Evolutionary conservation across 257 asterid genomes (phyloP), one percentile per base, ranked within the genome.

Genomic region (Solanum ossicruentum): DNA sequence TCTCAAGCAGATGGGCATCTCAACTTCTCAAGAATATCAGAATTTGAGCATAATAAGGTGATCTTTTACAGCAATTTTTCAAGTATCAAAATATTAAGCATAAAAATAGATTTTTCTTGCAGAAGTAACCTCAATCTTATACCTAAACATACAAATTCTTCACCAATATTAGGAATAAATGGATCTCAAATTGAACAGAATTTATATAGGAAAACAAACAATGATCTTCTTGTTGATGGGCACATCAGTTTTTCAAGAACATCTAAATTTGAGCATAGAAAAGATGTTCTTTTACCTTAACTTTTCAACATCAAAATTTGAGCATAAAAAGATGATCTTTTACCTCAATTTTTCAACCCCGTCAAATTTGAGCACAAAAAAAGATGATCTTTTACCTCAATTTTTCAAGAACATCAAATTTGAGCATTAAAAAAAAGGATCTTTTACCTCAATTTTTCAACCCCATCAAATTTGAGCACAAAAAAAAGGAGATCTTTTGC

Each of bases 241-340:
- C 84, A 90, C 93, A 91, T 80, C 88, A 75, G 85, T 69, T 41
- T 39, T 10, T 41, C 55, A 71, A 71, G 55, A 43, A 71, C 0
- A 71, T 73, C 41, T n/a, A 12, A 0, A 15, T 32, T 15, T 67
- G 15, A 67, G 55, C 32, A 71, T 2, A 41, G 43, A 71, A 61
- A 71, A 71, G 26, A 18, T n/a, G 41, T 26, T 63, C 71, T 63
- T 61, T 63, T 65, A 90, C 91, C 92, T 84, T 89, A 73, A 86
- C 60, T 69, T 16, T 39, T 9, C 54, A 67, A 67, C 1, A 0
- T 32, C 36, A n/a, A 32, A 32, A 32, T 32, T 32, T 32, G 36
- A 32, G 36, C 67, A 60, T 4, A 28, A 28, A 32, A 32, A 32
- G 36, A 32, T 32, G 3, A 32, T 32, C 36, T 32, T 32, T 32